Evolutionary conservation across 2,329 filamentous ascomycete species (phyloP).

Genomic region (Fusarium zealandicum): DNA sequence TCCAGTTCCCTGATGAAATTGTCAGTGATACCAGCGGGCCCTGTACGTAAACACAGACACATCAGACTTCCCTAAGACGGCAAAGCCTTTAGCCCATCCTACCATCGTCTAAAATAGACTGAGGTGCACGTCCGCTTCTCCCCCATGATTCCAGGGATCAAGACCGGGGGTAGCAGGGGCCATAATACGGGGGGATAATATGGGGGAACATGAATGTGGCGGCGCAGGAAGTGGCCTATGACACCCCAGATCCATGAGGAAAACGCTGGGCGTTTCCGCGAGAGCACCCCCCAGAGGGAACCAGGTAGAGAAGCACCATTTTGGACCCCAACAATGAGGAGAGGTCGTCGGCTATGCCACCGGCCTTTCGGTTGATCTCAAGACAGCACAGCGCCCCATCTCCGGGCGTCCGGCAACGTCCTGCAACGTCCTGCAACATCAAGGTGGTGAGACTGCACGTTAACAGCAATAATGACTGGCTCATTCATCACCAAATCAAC

Average conservation of each 20-base stretch:
- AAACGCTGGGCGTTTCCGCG: constrained; percentile 20
- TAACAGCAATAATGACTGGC: neutral
- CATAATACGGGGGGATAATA: constrained; percentile 14
- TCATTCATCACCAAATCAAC: neutral
- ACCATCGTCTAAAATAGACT: neutral
- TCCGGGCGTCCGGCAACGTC: constrained; percentile 24
- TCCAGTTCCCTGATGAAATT: neutral
- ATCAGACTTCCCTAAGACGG: constrained; percentile 3
- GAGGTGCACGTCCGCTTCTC: constrained; percentile 15
- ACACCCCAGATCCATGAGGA: constrained; percentile 4
- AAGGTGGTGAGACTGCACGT: neutral
- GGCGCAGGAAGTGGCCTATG: neutral
- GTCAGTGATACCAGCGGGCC: neutral
- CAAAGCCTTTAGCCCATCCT: neutral
- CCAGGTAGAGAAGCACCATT: neutral
- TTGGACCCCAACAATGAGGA: constrained; percentile 5
- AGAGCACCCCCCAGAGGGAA: too few species aligned
- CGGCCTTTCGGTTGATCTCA: constrained; percentile 2
- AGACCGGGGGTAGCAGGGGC: neutral
- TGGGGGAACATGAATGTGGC: constrained; percentile 21
- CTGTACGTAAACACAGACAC: constrained; percentile 22
- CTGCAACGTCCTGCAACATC: constrained; percentile 1
- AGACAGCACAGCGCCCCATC: constrained; percentile 8
- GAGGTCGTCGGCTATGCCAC: constrained; percentile 6
- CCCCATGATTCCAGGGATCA: constrained; percentile 21